Base-by-base conservation (phyloP, 2,329 filamentous ascomycete genomes). In the Ciborinia camelliae region DNA sequence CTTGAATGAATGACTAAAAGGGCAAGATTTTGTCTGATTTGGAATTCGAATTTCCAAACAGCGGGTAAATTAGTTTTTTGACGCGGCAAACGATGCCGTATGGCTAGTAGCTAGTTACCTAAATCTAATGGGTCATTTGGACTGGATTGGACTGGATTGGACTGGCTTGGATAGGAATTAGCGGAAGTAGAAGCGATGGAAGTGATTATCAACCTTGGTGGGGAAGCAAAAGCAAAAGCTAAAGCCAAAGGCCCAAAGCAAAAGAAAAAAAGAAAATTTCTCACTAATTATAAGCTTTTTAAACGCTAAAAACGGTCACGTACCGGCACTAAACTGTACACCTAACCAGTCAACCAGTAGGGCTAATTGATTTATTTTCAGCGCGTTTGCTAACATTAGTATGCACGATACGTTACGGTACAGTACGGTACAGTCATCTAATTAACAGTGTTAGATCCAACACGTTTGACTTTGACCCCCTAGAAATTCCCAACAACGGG, bases 241-340 rank as follows among this genome's bases (percentile, higher is more conserved):
- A n/a, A n/a, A n/a, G n/a, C n/a, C n/a, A n/a, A n/a, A n/a, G n/a
- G n/a, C n/a, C n/a, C n/a, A n/a, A n/a, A n/a, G n/a, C n/a, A n/a
- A n/a, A n/a, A n/a, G n/a, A n/a, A n/a, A n/a, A n/a, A n/a, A n/a
- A n/a, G n/a, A n/a, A n/a, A n/a, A n/a, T n/a, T n/a, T n/a, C n/a
- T n/a, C n/a, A n/a, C n/a, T n/a, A n/a, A n/a, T n/a, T n/a, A 58
- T 47, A 58, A 58, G 41, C 41, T 58, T 58, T 58, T 47, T 20
- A 26, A 32, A 58, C n/a, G 18, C 28, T 58, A 58, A 32, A 32
- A 58, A 58, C 28, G 20, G 41, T 23, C 54, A 23, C n/a, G n/a
- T n/a, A n/a, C n/a, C n/a, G n/a, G n/a, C n/a, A n/a, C n/a, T n/a
- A n/a, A n/a, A n/a, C n/a, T n/a, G n/a, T n/a, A n/a, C n/a, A n/a